Evolutionary conservation across 306 rosid species (phyloP).

Genomic region (Crotalaria pallida): DNA sequence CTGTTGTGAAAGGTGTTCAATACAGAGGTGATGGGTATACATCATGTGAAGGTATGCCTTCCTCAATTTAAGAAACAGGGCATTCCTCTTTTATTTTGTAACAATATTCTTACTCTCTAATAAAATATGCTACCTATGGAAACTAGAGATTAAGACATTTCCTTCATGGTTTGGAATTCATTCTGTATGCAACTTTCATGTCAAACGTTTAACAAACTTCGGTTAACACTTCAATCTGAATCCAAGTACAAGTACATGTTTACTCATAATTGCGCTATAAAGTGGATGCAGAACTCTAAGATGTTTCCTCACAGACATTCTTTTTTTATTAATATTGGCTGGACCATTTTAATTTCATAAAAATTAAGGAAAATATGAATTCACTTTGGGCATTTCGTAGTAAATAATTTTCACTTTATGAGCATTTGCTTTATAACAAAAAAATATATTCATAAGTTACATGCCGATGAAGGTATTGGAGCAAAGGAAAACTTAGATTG

Average conservation of each 20-base stretch:
- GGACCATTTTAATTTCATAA: neutral
- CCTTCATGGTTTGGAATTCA: neutral
- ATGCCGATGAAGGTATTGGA: neutral
- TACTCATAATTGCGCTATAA: neutral
- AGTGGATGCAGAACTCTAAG: neutral
- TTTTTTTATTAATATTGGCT: neutral
- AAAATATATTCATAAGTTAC: neutral
- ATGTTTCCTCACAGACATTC: neutral
- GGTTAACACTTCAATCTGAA: neutral
- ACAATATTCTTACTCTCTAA: neutral
- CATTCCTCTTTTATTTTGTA: neutral
- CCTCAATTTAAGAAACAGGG: neutral
- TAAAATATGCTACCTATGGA: neutral
- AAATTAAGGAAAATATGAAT: neutral
- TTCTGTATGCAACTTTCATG: neutral
- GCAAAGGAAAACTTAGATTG: neutral
- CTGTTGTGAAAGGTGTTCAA: slow-evolving; percentile 70
- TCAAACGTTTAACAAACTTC: neutral
- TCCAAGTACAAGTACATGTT: neutral
- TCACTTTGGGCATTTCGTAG: neutral
- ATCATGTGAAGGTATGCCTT: slow-evolving; percentile 61
- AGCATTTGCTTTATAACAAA: neutral
- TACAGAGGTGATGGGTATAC: slow-evolving; percentile 85
- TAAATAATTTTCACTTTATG: neutral
- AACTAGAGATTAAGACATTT: neutral